Base-by-base conservation (phyloP, 2,329 filamentous ascomycete species). In the Fusarium sp. region DNA sequence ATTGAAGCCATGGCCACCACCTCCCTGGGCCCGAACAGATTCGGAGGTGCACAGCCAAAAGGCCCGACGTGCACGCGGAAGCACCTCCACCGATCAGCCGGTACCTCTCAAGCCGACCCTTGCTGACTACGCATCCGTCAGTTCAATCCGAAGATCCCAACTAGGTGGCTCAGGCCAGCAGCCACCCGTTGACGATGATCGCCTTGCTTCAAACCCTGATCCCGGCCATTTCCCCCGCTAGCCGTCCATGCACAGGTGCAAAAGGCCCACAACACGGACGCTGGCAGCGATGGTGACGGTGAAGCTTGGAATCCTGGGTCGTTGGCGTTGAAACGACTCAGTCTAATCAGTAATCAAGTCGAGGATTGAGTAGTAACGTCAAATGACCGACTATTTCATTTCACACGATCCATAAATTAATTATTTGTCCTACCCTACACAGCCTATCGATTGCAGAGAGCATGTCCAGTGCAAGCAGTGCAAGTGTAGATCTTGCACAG, bases 111-210 rank as follows among this genome's bases (percentile, higher is more conserved):
- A 36, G 50, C 54, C 31, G 31, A 62, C 33, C 63, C 57, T 51
- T 63, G 62, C 66, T 58, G 54, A 63, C 58, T 62, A 67, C 63
- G 28, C 63, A 63, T 66, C 43, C 40, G 46, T 63, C 56, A 44
- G 53, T 60, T 55, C 33, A 49, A 51, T 49, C 56, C 45, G 62
- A 66, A 63, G 67, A 74, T 75, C 71, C 72, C 69, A 72, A 70
- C 64, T 60, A 62, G 56, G 61, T 68, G 69, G 71, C 72, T 74
- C 72, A 70, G 54, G 60, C 61, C 68, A 70, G 58, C 63, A 69
- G 72, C 69, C 69, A 75, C 69, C 72, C 72, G 72, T 75, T 74
- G 72, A 69, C 72, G 72, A 74, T 72, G 72, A 74, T 74, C 72
- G 72, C 67, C 72, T 58, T 74, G 56, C 71, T 58, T 74, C 48